A percentile compares a stretch with the other conserved stretches of the same genome.
phyloP scores from a whole-genome alignment of 805 yeast species.

The Candida peoriensis region DNA sequence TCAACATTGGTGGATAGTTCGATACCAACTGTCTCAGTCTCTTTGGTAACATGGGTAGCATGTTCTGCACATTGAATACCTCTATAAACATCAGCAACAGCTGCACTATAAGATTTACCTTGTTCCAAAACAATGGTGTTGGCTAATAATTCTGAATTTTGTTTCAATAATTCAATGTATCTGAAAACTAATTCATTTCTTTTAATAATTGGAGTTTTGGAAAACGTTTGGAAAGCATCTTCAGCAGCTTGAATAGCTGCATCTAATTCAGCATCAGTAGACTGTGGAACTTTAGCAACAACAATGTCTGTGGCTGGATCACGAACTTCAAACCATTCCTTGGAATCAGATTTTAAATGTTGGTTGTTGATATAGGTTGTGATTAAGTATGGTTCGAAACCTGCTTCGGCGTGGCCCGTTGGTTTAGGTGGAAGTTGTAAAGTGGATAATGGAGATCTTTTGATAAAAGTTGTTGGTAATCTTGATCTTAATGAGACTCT shows the following conservation, averaged over 20 bases:
- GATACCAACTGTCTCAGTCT: slow-evolving; percentile 55
- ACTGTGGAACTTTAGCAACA: slow-evolving; percentile 67
- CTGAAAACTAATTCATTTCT: slow-evolving; percentile 66
- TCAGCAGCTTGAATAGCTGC: slow-evolving; percentile 63
- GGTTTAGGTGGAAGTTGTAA: slow-evolving; percentile 29
- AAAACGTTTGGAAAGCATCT: slow-evolving; percentile 56
- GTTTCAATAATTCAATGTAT: slow-evolving; percentile 58
- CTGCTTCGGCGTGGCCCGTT: slow-evolving; percentile 33
- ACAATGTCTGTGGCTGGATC: slow-evolving; percentile 73
- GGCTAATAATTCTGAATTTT: slow-evolving; percentile 64
- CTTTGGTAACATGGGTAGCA: slow-evolving; percentile 61
- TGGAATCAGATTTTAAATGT: slow-evolving; percentile 42
- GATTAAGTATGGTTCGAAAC: slow-evolving; percentile 42
- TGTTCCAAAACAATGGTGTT: slow-evolving; percentile 62
- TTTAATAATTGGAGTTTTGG: slow-evolving; percentile 38
- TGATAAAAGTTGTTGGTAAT: too few species aligned
- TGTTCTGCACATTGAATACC: slow-evolving; percentile 82
- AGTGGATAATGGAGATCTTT: slow-evolving; percentile 19
- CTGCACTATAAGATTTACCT: slow-evolving; percentile 73
- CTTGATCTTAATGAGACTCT: too few species aligned
- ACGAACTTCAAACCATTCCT: slow-evolving; percentile 60
- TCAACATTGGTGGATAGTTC: slow-evolving; percentile 73
- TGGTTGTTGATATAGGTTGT: slow-evolving; percentile 45
- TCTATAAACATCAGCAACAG: slow-evolving; percentile 68
- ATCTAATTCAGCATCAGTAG: slow-evolving; percentile 59